A percentile compares a stretch with the other conserved stretches of the same genome.
Conservation (phyloP, 345 rosid species). For the Pseudoturritis turrita region DNA sequence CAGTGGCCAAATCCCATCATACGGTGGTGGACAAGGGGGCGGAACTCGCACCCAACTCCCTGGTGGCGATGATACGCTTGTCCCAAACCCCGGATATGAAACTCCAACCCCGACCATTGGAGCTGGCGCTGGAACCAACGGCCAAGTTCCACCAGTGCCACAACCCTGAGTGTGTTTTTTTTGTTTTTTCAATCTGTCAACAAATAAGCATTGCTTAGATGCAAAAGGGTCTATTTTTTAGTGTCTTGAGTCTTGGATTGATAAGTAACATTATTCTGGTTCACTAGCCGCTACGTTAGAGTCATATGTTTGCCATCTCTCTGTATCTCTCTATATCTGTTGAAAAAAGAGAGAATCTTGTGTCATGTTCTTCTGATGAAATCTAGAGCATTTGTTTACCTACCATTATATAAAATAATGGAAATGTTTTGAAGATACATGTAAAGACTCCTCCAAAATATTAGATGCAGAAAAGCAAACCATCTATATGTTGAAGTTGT, state of each 20-base stretch:
- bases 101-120: conserved; percentile 45
- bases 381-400: background rate
- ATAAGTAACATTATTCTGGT: background rate
- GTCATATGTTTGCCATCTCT: conserved; percentile 20
- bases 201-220: conserved; percentile 25
- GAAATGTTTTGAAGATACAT: background rate
- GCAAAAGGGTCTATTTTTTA: conserved; percentile 18
- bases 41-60: conserved; percentile 41
- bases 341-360: background rate
- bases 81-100: conserved; percentile 66
- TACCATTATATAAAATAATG: background rate
- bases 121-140: conserved; percentile 19
- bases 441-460: background rate
- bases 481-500: background rate
- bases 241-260: conserved; percentile 7
- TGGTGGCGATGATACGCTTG: conserved; percentile 57
- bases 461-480: background rate
- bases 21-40: conserved; percentile 20
- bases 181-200: background rate
- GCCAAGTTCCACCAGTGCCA: conserved; percentile 33
- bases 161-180: conserved; percentile 34
- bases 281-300: conserved; percentile 10
- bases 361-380: conserved; percentile 14
- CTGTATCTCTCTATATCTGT: conserved; percentile 4
- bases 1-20: conserved; percentile 23